Conservation (phyloP, 495 filamentous ascomycete species). For the Penicillium alfredii region DNA sequence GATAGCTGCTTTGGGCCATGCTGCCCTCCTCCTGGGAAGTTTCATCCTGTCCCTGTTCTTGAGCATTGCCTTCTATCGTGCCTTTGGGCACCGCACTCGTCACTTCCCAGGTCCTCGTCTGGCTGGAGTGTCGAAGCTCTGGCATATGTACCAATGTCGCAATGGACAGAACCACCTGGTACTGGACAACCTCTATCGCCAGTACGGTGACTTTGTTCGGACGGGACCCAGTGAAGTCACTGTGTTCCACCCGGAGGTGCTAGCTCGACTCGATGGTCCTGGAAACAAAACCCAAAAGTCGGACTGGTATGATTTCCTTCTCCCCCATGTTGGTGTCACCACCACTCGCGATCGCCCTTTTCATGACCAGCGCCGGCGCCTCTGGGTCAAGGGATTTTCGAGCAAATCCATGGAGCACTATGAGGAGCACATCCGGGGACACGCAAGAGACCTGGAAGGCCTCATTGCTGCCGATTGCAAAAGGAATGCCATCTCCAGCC, state of each 20-base stretch:
- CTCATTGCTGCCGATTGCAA: slow-evolving; percentile 1
- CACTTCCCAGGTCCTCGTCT: slow-evolving; percentile 38
- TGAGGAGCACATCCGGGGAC: slow-evolving; percentile 17
- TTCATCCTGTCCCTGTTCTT: slow-evolving; percentile 30
- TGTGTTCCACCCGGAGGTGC: slow-evolving; percentile 26
- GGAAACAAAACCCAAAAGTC: slow-evolving; percentile 28
- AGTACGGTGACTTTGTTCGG: slow-evolving; percentile 38
- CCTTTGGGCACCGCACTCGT: slow-evolving; percentile 31
- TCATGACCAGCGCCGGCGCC: too few relatives aligned
- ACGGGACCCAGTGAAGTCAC: slow-evolving; percentile 38
- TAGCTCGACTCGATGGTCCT: slow-evolving; percentile 31
- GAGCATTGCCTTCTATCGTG: slow-evolving; percentile 44
- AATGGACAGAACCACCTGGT: slow-evolving; percentile 30
- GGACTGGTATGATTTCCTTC: slow-evolving; percentile 41
- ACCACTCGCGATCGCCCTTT: slow-evolving; percentile 25
- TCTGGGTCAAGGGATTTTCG: slow-evolving; percentile 1
- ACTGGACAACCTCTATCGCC: slow-evolving; percentile 19
- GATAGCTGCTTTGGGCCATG: too few relatives aligned
- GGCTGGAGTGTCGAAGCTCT: slow-evolving; percentile 41
- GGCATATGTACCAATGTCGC: slow-evolving; percentile 33
- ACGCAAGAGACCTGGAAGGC: slow-evolving; percentile 15
- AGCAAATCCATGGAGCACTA: slow-evolving; percentile 16
- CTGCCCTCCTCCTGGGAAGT: too few relatives aligned
- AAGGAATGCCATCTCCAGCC: neutral
- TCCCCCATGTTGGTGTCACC: slow-evolving; percentile 34